These are phyloP conservation scores for Heracleum sosnowskyi DNA, from an alignment of 129 eudicot genomes.

Conservation along the genomic window DNA sequence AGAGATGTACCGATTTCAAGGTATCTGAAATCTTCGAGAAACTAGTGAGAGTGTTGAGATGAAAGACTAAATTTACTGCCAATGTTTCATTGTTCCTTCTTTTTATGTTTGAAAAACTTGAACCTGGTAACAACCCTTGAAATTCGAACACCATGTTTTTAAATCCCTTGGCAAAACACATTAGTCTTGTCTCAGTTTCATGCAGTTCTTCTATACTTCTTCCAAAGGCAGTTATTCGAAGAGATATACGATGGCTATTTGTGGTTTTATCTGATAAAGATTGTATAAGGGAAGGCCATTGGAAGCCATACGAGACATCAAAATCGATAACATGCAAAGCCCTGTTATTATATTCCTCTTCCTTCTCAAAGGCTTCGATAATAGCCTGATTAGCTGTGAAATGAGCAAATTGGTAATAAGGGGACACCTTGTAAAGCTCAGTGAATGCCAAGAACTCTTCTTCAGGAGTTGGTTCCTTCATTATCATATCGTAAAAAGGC, in stretches of 20 bases:
- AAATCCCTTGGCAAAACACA: conserved; percentile 43
- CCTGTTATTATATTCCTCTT: conserved; percentile 24
- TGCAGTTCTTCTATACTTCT: conserved; percentile 39
- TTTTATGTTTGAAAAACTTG: conserved; percentile 19
- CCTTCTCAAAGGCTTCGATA: conserved; percentile 65
- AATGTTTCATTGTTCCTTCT: conserved; percentile 39
- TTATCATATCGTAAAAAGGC: conserved; percentile 60
- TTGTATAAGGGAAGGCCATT: conserved; percentile 91
- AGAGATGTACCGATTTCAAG: conserved; percentile 24
- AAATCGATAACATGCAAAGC: conserved; percentile 63
- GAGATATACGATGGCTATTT: conserved; percentile 23
- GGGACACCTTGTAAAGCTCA: conserved; percentile 74
- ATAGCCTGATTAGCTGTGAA: conserved; percentile 87
- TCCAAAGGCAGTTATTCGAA: conserved; percentile 58
- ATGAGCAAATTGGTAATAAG: conserved; percentile 83
- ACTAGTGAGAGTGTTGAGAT: conserved; percentile 26
- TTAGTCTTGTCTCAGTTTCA: conserved; percentile 46
- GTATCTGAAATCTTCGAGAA: conserved; percentile 33
- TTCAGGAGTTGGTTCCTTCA: conserved; percentile 47
- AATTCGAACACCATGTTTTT: conserved; percentile 36
- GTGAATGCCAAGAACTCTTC: conserved; percentile 70
- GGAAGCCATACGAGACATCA: conserved; percentile 66
- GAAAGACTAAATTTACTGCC: conserved; percentile 40
- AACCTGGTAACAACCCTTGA: conserved; percentile 33
- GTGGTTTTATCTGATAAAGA: conserved; percentile 66